A percentile compares a stretch with the other conserved stretches of the same genome.
Conservation (phyloP, 2,329 filamentous ascomycete genomes). For the Verticillium zaregamsianum region DNA sequence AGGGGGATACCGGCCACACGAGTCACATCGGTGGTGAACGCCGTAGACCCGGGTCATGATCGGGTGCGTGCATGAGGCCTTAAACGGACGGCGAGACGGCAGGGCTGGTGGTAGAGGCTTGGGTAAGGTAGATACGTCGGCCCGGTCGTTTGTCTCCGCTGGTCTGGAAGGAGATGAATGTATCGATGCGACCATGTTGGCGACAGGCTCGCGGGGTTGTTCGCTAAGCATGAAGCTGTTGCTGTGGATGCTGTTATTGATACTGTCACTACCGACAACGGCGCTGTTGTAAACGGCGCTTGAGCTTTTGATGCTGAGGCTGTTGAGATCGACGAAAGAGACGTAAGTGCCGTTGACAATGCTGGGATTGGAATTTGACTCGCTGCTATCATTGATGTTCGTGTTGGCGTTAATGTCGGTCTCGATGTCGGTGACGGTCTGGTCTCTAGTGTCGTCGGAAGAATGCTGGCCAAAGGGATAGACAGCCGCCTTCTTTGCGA, state of each 20-base stretch:
- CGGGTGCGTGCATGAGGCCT: constrained; percentile 56
- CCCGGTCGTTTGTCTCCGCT: neutral
- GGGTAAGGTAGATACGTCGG: neutral
- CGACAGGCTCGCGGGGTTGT: neutral
- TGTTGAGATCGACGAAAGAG: neutral
- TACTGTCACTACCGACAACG: neutral
- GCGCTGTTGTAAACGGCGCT: neutral
- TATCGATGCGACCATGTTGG: neutral
- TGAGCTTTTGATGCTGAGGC: neutral
- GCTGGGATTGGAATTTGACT: neutral
- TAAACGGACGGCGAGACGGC: neutral
- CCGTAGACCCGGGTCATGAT: constrained; percentile 64
- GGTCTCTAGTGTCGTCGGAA: neutral
- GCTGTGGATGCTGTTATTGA: neutral
- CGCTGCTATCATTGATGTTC: neutral
- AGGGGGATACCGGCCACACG: constrained; percentile 51
- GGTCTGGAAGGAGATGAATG: neutral
- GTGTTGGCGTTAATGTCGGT: neutral
- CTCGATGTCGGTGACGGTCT: neutral
- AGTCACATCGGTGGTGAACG: constrained; percentile 45
- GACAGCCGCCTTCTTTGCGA: neutral
- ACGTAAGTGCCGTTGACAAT: neutral
- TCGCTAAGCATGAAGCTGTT: neutral
- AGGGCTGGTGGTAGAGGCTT: neutral
- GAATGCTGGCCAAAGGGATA: neutral